Evolutionary conservation across 2,329 filamentous ascomycete species (phyloP).

Genomic region (Alternaria conjuncta): DNA sequence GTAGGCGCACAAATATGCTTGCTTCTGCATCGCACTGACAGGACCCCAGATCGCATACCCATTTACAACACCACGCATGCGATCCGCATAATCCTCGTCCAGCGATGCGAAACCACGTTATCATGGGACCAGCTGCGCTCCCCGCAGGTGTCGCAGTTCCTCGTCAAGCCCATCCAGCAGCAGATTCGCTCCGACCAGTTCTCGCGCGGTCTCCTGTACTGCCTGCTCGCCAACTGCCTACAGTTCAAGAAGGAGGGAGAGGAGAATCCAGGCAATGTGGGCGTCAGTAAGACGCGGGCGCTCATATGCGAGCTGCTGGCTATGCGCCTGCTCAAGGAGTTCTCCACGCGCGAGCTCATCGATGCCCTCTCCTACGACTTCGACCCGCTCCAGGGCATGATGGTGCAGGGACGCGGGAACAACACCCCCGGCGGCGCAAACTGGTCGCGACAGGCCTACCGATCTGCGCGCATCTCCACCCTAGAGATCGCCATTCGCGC

Average conservation of each 20-base stretch:
- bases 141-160: constrained; percentile 94
- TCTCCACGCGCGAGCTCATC: constrained; percentile 85
- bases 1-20: constrained; percentile 24
- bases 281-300: constrained; percentile 81
- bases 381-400: constrained; percentile 84
- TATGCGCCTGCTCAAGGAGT: constrained; percentile 88
- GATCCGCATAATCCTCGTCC: constrained; percentile 81
- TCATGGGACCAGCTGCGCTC: constrained; percentile 95
- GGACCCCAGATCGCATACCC: constrained; percentile 73
- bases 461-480: constrained; percentile 81
- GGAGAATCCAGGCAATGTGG: constrained; percentile 80
- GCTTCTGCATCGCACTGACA: constrained; percentile 36
- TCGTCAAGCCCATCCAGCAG: constrained; percentile 93
- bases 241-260: constrained; percentile 91
- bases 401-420: constrained; percentile 52
- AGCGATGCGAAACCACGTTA: constrained; percentile 87
- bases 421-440: constrained; percentile 32
- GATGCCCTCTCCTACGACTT: constrained; percentile 96
- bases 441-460: constrained; percentile 42
- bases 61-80: constrained; percentile 91
- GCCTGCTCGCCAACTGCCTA: constrained; percentile 89
- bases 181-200: constrained; percentile 85
- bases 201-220: constrained; percentile 84
- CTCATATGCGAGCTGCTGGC: constrained; percentile 90
- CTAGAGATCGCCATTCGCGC: constrained; percentile 92